Evolutionary conservation across 768 basidiomycete species (phyloP).

Genomic region (Dacryopinax primogenitus): DNA sequence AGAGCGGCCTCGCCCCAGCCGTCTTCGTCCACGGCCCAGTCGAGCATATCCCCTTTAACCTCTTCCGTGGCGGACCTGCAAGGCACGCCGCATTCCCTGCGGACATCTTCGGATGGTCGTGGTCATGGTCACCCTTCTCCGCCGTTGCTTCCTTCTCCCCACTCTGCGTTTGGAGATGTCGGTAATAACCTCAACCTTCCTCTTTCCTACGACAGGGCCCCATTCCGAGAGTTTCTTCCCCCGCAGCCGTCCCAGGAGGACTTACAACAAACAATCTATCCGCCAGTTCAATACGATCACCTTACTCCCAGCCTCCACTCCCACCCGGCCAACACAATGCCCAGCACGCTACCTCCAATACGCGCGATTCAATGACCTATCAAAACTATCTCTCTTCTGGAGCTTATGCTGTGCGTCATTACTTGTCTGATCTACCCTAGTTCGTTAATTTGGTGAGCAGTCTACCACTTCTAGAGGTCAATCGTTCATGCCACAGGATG

Average conservation of each 20-base stretch:
- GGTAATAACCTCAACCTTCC: slow-evolving; percentile 7
- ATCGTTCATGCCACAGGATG: background rate
- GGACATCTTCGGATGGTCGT: background rate
- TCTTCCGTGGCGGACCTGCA: background rate
- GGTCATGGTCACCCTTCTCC: background rate
- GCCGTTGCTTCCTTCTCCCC: slow-evolving; percentile 6
- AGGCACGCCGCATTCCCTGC: slow-evolving; percentile 2
- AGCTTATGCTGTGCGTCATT: background rate
- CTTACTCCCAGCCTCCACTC: slow-evolving; percentile 4
- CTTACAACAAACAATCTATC: slow-evolving; percentile 5
- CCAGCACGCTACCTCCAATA: slow-evolving; percentile 4
- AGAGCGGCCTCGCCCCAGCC: slow-evolving; percentile 13
- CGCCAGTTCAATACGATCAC: slow-evolving; percentile 2
- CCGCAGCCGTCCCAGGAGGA: slow-evolving; percentile 5
- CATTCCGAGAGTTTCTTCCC: slow-evolving; percentile 7
- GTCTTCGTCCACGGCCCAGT: slow-evolving; percentile 13
- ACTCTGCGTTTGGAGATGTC: slow-evolving; percentile 6
- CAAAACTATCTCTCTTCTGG: background rate
- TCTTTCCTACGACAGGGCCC: slow-evolving; percentile 9
- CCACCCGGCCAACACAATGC: background rate
- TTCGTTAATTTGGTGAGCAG: background rate
- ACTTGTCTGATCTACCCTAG: background rate
- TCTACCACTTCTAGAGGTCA: background rate
- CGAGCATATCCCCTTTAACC: slow-evolving; percentile 13
- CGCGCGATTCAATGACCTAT: slow-evolving; percentile 1